Percentiles rank a stretch among this genome's conserved stretches.
phyloP scores from a whole-genome alignment of 371 early-diverging fungal species.

The Vairimorpha ceranae region DNA sequence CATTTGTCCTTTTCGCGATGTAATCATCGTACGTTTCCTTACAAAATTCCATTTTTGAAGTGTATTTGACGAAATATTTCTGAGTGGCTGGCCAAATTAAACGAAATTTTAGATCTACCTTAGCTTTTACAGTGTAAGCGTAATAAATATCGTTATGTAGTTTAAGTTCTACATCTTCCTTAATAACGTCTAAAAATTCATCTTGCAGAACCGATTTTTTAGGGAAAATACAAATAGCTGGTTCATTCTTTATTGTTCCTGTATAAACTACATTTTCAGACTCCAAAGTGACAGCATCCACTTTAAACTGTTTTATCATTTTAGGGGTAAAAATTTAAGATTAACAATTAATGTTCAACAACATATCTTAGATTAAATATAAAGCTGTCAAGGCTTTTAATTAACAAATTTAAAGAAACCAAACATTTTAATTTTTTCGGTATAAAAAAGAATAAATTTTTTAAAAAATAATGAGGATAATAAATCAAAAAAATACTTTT shows the following conservation, averaged over 20 bases:
- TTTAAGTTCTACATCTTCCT: not conserved
- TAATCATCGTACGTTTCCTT: constrained; percentile 50
- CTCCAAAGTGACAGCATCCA: not conserved
- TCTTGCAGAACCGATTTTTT: not conserved
- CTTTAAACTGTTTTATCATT: constrained; percentile 1
- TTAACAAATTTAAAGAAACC: too few species aligned
- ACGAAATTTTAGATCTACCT: constrained; percentile 2
- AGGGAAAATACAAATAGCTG: constrained; percentile 33
- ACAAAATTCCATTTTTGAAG: not conserved
- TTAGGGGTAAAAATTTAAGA: not conserved
- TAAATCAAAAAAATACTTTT: too few species aligned
- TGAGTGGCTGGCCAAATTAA: constrained; percentile 51
- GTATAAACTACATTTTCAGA: constrained; percentile 3
- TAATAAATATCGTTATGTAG: constrained; percentile 24
- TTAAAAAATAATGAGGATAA: too few species aligned
- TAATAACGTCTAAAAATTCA: not conserved
- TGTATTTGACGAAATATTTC: constrained; percentile 46
- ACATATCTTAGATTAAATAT: too few species aligned
- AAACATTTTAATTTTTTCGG: too few species aligned
- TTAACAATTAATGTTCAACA: too few species aligned
- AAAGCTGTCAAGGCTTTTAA: too few species aligned
- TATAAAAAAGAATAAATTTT: too few species aligned
- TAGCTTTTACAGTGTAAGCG: not conserved
- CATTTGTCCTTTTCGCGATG: constrained; percentile 1
- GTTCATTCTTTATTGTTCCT: constrained; percentile 19